Conservation (phyloP, 768 basidiomycete species). For the Suillus fuscotomentosus region DNA sequence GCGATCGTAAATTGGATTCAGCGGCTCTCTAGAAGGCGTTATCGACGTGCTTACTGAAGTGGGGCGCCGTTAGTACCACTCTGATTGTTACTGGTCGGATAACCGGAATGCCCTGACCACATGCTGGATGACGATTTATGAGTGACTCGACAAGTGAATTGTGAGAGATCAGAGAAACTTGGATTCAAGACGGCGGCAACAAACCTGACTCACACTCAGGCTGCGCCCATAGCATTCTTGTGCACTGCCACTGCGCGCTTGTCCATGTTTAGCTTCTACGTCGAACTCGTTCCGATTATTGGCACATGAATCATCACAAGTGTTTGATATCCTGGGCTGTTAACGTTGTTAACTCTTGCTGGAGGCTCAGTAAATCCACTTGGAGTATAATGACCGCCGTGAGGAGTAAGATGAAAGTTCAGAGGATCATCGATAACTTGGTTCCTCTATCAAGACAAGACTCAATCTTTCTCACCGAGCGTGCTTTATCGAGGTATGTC, state of each 20-base stretch:
- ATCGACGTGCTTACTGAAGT: slow-evolving; percentile 14
- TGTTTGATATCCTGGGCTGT: background rate
- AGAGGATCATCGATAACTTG: background rate
- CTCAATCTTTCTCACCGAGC: background rate
- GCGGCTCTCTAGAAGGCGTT: background rate
- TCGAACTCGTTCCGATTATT: no score
- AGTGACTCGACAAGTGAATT: background rate
- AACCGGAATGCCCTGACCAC: slow-evolving; percentile 9
- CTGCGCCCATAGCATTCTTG: background rate
- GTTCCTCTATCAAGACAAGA: background rate
- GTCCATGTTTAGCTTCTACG: no score
- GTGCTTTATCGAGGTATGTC: background rate
- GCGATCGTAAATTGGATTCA: background rate
- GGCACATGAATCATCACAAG: background rate
- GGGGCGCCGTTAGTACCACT: background rate
- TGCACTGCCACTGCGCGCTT: background rate
- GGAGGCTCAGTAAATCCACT: background rate
- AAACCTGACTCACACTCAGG: background rate
- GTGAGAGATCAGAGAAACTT: background rate
- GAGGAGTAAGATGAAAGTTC: background rate
- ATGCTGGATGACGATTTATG: background rate
- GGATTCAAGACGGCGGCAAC: background rate
- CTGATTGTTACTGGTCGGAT: slow-evolving; percentile 4
- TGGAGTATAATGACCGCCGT: background rate
- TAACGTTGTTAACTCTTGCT: background rate